These are phyloP conservation scores for Taphrina flavorubra DNA, from an alignment of 1,139 yeast species.

Conservation along the genomic window DNA sequence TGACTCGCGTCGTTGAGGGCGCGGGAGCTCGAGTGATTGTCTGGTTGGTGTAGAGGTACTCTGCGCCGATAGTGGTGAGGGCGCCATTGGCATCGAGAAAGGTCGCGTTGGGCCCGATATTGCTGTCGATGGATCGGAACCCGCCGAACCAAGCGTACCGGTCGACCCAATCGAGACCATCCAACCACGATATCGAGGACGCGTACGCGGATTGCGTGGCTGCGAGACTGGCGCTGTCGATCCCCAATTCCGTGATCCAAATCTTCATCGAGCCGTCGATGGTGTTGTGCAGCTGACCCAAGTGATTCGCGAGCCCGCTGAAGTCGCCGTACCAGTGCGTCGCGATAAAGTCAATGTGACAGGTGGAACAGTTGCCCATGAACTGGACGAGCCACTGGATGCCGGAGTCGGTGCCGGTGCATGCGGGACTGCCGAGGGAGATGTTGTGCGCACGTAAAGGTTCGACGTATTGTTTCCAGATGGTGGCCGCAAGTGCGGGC, in stretches of 20 bases:
- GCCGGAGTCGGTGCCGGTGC: constrained; percentile 36
- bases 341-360: constrained; percentile 35
- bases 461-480: constrained; percentile 35
- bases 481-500: constrained; percentile 29
- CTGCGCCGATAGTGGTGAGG: constrained; percentile 20
- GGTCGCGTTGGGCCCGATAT: constrained; percentile 39
- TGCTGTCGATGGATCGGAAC: constrained; percentile 19
- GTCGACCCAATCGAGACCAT: constrained; percentile 34
- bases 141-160: constrained; percentile 40
- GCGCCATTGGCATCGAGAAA: constrained; percentile 33
- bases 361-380: constrained; percentile 36
- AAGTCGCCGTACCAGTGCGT: constrained; percentile 38
- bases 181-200: constrained; percentile 23
- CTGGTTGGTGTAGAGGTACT: constrained; percentile 23
- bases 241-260: constrained; percentile 40
- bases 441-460: constrained; percentile 32
- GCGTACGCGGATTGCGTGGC: constrained; percentile 18
- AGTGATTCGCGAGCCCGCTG: constrained; percentile 27
- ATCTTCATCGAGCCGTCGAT: constrained; percentile 18
- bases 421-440: constrained; percentile 38
- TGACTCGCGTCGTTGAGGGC: constrained; percentile 6
- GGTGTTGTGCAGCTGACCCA: constrained; percentile 21
- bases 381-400: constrained; percentile 36
- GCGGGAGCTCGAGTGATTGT: neutral
- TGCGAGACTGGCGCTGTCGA: constrained; percentile 11